Evolutionary conservation across 495 filamentous ascomycete species (phyloP), one percentile per base, ranked within the genome.

Genomic region (Xylaria bambusicola): DNA sequence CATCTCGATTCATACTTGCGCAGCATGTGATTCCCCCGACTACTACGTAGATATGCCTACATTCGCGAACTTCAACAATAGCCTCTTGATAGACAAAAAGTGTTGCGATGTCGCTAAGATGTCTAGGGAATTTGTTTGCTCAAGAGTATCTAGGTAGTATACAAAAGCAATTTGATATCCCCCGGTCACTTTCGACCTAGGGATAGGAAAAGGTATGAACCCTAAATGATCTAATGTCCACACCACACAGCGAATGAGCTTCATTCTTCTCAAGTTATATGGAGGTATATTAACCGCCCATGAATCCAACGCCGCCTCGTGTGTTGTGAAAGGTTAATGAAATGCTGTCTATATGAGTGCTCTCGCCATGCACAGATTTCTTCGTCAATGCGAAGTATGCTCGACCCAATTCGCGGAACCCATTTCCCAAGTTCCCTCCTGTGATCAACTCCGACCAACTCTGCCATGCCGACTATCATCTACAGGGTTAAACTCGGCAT

Each of bases 261-360:
- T 29, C 26, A 13, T 2, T 27, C 20, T 48, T 9, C 27, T 50
- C 17, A 20, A 26, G 3, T 17, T 48, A 31, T 29, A 29, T 15
- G 29, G 29, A 31, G 18, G 10, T 21, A 35, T 21, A 8, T 31
- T 38, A 6, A 10, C 12, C 36, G 12, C 15, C 36, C 36, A 15
- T 38, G 29, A 20, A 51, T 33, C 48, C 35, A 54, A 20, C 51
- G n/a, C 8, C 15, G 51, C 26, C n/a, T 42, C 27, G 40, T 44
- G 44, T 54, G 52, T n/a, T 17, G 26, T 31, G 38, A 44, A 31
- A 6, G 23, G 38, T n/a, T 24, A 21, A 21, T 7, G 18, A 21
- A 9, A 56, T 47, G 54, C 53, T 24, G 40, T 55, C 38, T 33
- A 55, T 15, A 41, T 18, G 17, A 55, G 44, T 56, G 41, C 40